phyloP scores from a whole-genome alignment of 176 grass and related monocot species.

The Avena atlantica region DNA sequence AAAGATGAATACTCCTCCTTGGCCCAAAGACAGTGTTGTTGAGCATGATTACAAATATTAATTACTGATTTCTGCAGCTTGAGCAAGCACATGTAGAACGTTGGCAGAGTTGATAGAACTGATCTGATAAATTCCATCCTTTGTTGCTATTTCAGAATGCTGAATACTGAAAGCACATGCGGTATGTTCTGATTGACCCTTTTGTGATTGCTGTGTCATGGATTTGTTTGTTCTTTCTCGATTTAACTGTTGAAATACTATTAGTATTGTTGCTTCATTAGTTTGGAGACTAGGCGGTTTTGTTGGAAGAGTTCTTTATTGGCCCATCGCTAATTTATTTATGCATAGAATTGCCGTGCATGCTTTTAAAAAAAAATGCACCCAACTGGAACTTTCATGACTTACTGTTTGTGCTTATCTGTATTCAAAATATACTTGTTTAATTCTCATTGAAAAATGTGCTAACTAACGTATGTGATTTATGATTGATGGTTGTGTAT shows the following conservation, averaged over 20 bases:
- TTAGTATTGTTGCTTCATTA: not conserved
- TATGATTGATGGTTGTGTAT: constrained; percentile 3
- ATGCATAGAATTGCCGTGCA: not conserved
- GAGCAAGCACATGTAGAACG: no score
- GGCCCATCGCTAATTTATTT: not conserved
- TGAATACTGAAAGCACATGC: constrained; percentile 42
- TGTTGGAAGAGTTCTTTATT: not conserved
- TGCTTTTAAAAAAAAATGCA: not conserved
- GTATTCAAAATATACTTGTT: not conserved
- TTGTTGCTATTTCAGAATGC: constrained; percentile 32
- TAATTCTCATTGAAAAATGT: constrained; percentile 2
- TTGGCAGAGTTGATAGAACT: no score
- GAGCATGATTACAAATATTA: no score
- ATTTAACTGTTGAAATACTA: not conserved
- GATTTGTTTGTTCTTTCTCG: not conserved
- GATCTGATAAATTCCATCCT: no score
- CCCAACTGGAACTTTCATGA: constrained; percentile 8
- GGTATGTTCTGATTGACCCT: constrained; percentile 34
- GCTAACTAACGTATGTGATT: constrained; percentile 22
- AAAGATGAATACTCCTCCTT: no score
- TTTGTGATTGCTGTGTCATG: constrained; percentile 13
- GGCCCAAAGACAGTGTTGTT: no score
- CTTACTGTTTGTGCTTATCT: constrained; percentile 13
- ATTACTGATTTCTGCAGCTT: no score
- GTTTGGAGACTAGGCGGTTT: not conserved